These are phyloP conservation scores for Pseudocercospora pini-densiflorae DNA, from an alignment of 2,329 filamentous ascomycete species.

Conservation along the genomic window DNA sequence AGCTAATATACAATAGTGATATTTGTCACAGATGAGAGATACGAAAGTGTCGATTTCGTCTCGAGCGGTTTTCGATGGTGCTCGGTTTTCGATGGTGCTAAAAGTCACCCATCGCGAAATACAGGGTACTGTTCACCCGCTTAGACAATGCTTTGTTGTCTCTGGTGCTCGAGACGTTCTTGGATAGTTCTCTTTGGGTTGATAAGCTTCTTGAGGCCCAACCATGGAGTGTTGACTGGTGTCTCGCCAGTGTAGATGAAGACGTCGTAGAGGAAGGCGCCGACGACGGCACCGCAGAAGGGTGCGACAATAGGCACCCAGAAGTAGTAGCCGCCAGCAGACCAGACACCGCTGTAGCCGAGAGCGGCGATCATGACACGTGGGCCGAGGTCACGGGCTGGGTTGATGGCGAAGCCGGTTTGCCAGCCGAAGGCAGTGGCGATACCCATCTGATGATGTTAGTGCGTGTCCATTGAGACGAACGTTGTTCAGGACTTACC, in stretches of 20 bases:
- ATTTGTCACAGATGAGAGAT: neutral
- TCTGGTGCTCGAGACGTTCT: conserved; percentile 32
- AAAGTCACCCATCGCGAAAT: neutral
- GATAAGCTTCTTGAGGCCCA: conserved; percentile 34
- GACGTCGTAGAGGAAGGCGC: conserved; percentile 69
- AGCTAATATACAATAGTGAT: neutral
- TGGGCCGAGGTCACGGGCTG: conserved; percentile 73
- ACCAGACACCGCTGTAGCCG: conserved; percentile 69
- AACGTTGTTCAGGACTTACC: conserved; percentile 12
- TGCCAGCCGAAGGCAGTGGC: conserved; percentile 72
- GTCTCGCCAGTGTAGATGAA: conserved; percentile 67
- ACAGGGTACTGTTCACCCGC: neutral
- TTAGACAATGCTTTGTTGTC: conserved; percentile 36
- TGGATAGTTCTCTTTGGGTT: conserved; percentile 31
- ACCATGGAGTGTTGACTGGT: conserved; percentile 66
- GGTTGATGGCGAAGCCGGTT: conserved; percentile 70
- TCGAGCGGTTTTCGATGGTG: neutral
- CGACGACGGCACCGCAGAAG: conserved; percentile 65
- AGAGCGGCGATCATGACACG: conserved; percentile 68
- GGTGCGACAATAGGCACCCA: conserved; percentile 71
- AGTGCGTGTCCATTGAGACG: neutral
- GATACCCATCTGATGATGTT: conserved; percentile 57
- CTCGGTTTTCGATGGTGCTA: neutral
- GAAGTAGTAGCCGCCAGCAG: conserved; percentile 68
- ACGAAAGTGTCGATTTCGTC: neutral